These are phyloP conservation scores for Penicillium janthinellum DNA, from an alignment of 2,329 filamentous ascomycete genomes.

Conservation along the genomic window DNA sequence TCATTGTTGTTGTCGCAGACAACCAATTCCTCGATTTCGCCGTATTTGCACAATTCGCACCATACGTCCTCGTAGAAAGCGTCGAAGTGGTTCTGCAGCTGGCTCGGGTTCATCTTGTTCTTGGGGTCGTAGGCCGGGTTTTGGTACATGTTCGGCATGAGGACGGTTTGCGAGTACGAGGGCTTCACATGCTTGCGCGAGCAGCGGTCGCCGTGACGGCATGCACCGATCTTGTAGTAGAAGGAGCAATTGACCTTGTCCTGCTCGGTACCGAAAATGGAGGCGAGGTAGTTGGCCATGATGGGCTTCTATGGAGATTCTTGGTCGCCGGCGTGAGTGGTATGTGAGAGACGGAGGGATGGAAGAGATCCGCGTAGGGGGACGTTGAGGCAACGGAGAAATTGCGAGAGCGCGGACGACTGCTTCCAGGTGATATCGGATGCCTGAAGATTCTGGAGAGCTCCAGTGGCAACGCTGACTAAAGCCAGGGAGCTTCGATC, in stretches of 20 bases:
- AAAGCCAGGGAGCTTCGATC: slow-evolving; percentile 19
- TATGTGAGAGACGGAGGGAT: background rate
- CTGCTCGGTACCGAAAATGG: slow-evolving; percentile 99
- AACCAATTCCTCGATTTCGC: slow-evolving; percentile 94
- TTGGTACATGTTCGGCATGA: slow-evolving; percentile 98
- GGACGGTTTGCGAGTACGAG: slow-evolving; percentile 94
- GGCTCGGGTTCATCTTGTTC: slow-evolving; percentile 92
- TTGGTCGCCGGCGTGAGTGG: background rate
- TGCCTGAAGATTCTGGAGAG: slow-evolving; percentile 42
- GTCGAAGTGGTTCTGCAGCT: slow-evolving; percentile 99
- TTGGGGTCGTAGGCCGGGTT: slow-evolving; percentile 97
- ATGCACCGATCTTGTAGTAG: slow-evolving; percentile 99
- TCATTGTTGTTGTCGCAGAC: slow-evolving; percentile 99
- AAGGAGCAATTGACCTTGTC: slow-evolving; percentile 99
- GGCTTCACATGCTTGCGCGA: slow-evolving; percentile 99
- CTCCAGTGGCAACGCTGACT: slow-evolving; percentile 32
- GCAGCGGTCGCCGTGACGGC: slow-evolving; percentile 96
- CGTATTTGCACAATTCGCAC: slow-evolving; percentile 99
- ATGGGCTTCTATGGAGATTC: slow-evolving; percentile 20
- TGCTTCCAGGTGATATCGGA: slow-evolving; percentile 22
- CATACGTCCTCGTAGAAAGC: slow-evolving; percentile 99
- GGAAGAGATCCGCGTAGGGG: background rate
- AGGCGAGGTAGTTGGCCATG: slow-evolving; percentile 98
- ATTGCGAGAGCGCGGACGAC: slow-evolving; percentile 6
- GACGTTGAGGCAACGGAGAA: slow-evolving; percentile 1